Base-by-base conservation (phyloP, 1,284 basidiomycete species). In the Fomitopsis betulina region DNA sequence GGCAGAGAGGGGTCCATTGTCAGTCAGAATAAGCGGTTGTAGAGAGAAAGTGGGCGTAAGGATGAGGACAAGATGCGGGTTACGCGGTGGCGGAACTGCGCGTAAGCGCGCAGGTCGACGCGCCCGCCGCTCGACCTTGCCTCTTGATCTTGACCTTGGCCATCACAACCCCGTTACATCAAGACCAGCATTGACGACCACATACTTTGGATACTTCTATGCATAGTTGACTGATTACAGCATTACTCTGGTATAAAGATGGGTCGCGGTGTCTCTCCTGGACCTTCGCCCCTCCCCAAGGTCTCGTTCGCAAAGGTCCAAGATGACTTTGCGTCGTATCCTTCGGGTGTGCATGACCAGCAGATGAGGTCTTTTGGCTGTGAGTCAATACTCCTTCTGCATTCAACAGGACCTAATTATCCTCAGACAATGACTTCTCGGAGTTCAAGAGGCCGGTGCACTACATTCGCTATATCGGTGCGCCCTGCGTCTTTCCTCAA, bases 401-500 rank as follows among this genome's bases (percentile, higher is more conserved):
- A 32, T 23, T 4, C 15, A 17, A 23, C 43, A 55, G 21, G 53
- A 7, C 25, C 59, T 65, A 39, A 62, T 40, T 32, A 56, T 60
- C 42, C 61, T 53, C 61, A 93, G 92, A 89, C 75, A 94, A 94
- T 68, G 88, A 94, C 67, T 85, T 85, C 66, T 83, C 85, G 21
- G 83, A 89, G 47, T 94, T 91, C 70, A 77, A 77, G 62, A 78
- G 86, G 63, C 92, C 93, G 6, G 90, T 93, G 55, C 85, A 93
- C 68, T 96, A 97, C 71, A 91, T 96, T 69, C 87, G 93, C 50
- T 86, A 96, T 71, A 91, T 96, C 64, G 93, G 92, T 93, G 66
- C 51, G 82, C 70, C 25, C 23, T 7, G 12, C 0, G 25, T 19
- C 38, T 13, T 40, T 15, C 17, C 15, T 32, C 21, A 1, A 2